Base-by-base conservation (phyloP, 1,139 yeast species). In the Taphrina populina region DNA sequence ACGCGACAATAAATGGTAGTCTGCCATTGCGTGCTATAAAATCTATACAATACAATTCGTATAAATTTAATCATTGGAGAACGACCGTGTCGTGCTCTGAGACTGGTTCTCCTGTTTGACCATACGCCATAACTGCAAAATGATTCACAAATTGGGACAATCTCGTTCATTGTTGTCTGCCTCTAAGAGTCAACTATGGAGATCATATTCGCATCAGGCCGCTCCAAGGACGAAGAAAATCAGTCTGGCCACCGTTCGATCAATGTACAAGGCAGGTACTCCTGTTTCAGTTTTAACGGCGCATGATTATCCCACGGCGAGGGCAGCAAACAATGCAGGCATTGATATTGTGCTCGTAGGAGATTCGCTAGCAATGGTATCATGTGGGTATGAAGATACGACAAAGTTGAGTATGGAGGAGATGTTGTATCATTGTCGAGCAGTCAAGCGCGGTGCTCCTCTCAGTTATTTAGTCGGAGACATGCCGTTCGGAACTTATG, bases 361-460 rank as follows among this genome's bases (percentile, higher is more conserved):
- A 1, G 98, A 92, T 68, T 90, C 97, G 0, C 71, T 92, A 36
- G 88, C 96, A 1, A 90, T 88, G 96, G 90, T 87, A 0, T 78
- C 95, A 0, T 75, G 88, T 60, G 98, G 98, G 0, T 83, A 83
- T 65, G 76, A 77, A 4, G 58, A 60, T 23, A 63, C 67, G 11
- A 61, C 59, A 15, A 55, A 53, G 51, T 46, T 64, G n/a, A 51
- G 63, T 2, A 21, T 64, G 44, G 66, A 63, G 4, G 92, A 84
- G 64, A 86, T 88, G 72, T 69, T 84, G 45, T 84, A 81, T 66
- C 90, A 88, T 64, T 82, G 84, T 27, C 74, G 78, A 58, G 83
- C 96, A 0, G 95, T 88, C 1, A 69, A 81, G 27, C 73, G 96
- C 43, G 95, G 95, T 0, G 27, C 43, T 8, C 68, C 75, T 8